phyloP scores from a whole-genome alignment of 371 early-diverging fungal genomes.

The Mucor irregularis region DNA sequence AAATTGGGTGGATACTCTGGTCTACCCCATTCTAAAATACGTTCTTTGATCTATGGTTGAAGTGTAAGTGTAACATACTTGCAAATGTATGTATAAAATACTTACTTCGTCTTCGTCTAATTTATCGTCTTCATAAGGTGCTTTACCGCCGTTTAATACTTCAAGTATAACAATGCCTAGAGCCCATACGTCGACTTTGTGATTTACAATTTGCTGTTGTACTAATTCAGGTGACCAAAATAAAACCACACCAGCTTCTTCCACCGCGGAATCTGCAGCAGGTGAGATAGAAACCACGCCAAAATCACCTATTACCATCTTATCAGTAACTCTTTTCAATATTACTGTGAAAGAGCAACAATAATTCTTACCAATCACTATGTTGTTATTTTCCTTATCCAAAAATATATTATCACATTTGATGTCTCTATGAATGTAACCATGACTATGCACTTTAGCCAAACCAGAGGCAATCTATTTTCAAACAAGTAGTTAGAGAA shows the following conservation, averaged over 20 bases:
- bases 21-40: conserved; percentile 38
- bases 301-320: conserved; percentile 54
- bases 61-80: background rate
- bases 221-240: conserved; percentile 58
- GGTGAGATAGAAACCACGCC: conserved; percentile 53
- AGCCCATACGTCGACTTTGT: conserved; percentile 52
- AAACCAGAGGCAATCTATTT: conserved; percentile 47
- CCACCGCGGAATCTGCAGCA: conserved; percentile 47
- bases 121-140: conserved; percentile 54
- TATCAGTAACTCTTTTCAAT: too few relatives aligned
- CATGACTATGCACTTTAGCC: conserved; percentile 46
- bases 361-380: conserved; percentile 43
- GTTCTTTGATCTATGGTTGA: conserved; percentile 42
- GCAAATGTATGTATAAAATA: background rate
- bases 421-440: conserved; percentile 55
- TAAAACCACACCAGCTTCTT: conserved; percentile 55
- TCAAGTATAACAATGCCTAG: conserved; percentile 52
- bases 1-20: conserved; percentile 41
- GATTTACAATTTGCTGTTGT: conserved; percentile 44
- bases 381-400: conserved; percentile 33
- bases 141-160: conserved; percentile 48
- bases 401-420: conserved; percentile 56
- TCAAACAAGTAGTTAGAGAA: conserved; percentile 1
- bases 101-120: conserved; percentile 48
- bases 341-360: too few relatives aligned